Evolutionary conservation across 306 rosid species (phyloP).

Genomic region (Cicer cuneatum): DNA sequence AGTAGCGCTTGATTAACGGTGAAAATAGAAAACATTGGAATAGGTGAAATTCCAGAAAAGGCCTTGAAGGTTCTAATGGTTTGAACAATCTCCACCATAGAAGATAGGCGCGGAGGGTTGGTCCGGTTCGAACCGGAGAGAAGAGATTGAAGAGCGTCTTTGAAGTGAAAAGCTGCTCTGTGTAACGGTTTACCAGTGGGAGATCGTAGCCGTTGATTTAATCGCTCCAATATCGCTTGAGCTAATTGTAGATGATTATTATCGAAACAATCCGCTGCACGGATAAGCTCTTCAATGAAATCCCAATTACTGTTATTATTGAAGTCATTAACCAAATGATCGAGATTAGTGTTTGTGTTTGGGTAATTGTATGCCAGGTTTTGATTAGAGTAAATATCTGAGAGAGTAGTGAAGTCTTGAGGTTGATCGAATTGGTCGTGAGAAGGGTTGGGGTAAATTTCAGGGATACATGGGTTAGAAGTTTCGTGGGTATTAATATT

Average conservation of each 20-base stretch:
- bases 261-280: constrained; percentile 83
- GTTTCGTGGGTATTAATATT: background rate
- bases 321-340: constrained; percentile 47
- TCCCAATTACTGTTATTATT: constrained; percentile 51
- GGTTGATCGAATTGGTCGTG: constrained; percentile 62
- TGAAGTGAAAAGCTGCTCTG: constrained; percentile 79
- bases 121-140: constrained; percentile 59
- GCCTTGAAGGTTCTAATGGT: constrained; percentile 69
- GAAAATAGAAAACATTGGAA: constrained; percentile 85
- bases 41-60: constrained; percentile 75
- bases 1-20: constrained; percentile 87
- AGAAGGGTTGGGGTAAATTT: constrained; percentile 48
- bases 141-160: constrained; percentile 74
- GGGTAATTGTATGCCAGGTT: constrained; percentile 35
- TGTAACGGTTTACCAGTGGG: constrained; percentile 64
- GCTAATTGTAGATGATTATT: constrained; percentile 65
- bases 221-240: constrained; percentile 72
- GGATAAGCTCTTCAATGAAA: constrained; percentile 71
- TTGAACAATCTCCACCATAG: constrained; percentile 77
- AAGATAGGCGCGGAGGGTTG: constrained; percentile 52
- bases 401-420: constrained; percentile 53
- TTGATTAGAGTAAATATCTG: constrained; percentile 62
- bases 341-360: constrained; percentile 27
- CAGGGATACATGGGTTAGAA: constrained; percentile 46
- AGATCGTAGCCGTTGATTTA: constrained; percentile 63